Evolutionary conservation across 169 alveolate species (phyloP).

Genomic region (Cryptosporidium ubiquitum): DNA sequence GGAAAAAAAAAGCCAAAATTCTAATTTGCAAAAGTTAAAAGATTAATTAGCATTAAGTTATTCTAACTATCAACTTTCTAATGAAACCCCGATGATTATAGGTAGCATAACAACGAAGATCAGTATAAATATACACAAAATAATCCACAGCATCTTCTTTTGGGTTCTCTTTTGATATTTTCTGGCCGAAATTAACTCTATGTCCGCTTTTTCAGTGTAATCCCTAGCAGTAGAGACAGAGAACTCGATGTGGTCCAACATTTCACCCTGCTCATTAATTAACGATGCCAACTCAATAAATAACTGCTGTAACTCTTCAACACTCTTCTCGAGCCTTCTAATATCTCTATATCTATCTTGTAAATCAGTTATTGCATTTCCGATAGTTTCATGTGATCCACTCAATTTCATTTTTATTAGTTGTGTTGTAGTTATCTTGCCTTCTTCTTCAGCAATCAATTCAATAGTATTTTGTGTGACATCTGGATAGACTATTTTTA

Average conservation of each 20-base stretch:
- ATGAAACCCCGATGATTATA: slow-evolving; percentile 20
- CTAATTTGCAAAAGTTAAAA: not conserved
- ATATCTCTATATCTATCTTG: slow-evolving; percentile 87
- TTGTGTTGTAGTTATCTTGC: slow-evolving; percentile 71
- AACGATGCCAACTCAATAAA: slow-evolving; percentile 87
- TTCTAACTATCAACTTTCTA: not conserved
- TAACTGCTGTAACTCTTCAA: slow-evolving; percentile 86
- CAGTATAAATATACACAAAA: slow-evolving; percentile 69
- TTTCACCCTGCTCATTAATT: slow-evolving; percentile 86
- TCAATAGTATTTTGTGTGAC: slow-evolving; percentile 68
- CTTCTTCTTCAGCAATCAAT: slow-evolving; percentile 73
- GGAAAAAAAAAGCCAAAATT: not conserved
- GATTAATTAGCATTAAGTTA: not conserved
- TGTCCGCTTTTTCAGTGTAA: slow-evolving; percentile 82
- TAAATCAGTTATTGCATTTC: slow-evolving; percentile 83
- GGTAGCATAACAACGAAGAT: slow-evolving; percentile 36
- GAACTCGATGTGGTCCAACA: slow-evolving; percentile 84
- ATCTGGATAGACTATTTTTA: slow-evolving; percentile 79
- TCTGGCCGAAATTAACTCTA: slow-evolving; percentile 78
- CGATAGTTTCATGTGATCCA: slow-evolving; percentile 84
- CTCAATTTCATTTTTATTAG: slow-evolving; percentile 78
- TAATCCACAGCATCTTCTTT: slow-evolving; percentile 78
- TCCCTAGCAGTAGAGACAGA: slow-evolving; percentile 82
- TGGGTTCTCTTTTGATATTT: slow-evolving; percentile 73
- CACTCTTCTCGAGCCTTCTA: slow-evolving; percentile 84